Conservation (phyloP, 2,329 filamentous ascomycete species). For the Cladosporium cucumerinum region DNA sequence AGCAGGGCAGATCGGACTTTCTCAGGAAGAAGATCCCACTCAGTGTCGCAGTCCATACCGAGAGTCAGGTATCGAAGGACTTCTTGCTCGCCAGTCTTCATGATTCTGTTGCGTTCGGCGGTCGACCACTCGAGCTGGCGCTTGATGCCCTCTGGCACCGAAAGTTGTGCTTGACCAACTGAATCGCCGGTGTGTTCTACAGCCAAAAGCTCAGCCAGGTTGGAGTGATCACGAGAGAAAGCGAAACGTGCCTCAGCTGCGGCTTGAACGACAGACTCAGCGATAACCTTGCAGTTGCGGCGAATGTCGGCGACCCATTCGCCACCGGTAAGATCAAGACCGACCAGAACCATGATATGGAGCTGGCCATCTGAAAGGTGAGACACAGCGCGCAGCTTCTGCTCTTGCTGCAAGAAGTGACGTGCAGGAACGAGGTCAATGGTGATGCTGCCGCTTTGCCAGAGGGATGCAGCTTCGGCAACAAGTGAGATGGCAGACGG, state of each 20-base stretch:
- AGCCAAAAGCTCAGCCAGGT: constrained; percentile 18
- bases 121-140: constrained; percentile 27
- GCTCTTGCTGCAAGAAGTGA: constrained; percentile 18
- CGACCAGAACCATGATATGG: constrained; percentile 23
- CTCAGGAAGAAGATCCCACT: constrained; percentile 51
- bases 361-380: constrained; percentile 14
- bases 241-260: constrained; percentile 16
- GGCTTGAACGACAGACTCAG: constrained; percentile 21
- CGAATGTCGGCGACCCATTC: constrained; percentile 20
- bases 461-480: constrained; percentile 34
- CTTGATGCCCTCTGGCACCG: constrained; percentile 19
- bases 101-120: constrained; percentile 33
- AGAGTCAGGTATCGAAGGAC: constrained; percentile 43
- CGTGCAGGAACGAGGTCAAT: constrained; percentile 24
- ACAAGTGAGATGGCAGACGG: constrained; percentile 39
- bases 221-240: constrained; percentile 19
- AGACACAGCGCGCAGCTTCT: constrained; percentile 17
- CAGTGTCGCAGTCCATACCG: constrained; percentile 48
- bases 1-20: constrained; percentile 47
- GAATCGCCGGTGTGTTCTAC: background rate
- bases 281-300: constrained; percentile 21
- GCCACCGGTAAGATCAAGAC: constrained; percentile 16
- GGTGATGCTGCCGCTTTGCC: constrained; percentile 21
- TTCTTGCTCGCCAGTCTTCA: constrained; percentile 42
- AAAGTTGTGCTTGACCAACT: background rate